A percentile compares a stretch with the other conserved stretches of the same genome.
These are phyloP conservation scores for Boletus subcaerulescens DNA, from an alignment of 768 basidiomycete species.

Conservation along the genomic window DNA sequence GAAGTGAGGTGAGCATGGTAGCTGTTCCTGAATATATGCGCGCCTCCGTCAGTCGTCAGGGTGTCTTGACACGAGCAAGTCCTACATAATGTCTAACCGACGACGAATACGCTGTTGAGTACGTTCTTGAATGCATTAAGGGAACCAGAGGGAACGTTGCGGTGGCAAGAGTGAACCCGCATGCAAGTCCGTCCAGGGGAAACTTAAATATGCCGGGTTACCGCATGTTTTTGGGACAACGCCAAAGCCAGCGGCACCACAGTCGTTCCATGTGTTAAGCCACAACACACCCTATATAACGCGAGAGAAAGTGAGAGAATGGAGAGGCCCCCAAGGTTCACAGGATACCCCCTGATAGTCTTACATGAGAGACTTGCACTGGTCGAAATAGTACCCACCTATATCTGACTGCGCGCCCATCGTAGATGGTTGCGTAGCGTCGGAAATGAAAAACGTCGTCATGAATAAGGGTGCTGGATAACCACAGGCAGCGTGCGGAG, in stretches of 20 bases:
- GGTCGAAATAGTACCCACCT: not conserved
- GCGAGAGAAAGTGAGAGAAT: not conserved
- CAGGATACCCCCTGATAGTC: slow-evolving; percentile 16
- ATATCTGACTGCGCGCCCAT: slow-evolving; percentile 1
- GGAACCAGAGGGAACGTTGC: slow-evolving; percentile 4
- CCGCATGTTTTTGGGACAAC: slow-evolving; percentile 16
- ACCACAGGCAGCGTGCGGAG: not conserved
- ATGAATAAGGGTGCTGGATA: not conserved
- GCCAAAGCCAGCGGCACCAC: slow-evolving; percentile 20
- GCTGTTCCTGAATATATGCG: slow-evolving; percentile 14
- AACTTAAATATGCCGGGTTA: slow-evolving; percentile 22
- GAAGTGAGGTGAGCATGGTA: not conserved
- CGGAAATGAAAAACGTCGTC: slow-evolving; percentile 21
- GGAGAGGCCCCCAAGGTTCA: slow-evolving; percentile 6
- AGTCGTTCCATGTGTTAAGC: slow-evolving; percentile 14
- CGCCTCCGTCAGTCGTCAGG: slow-evolving; percentile 7
- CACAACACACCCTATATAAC: slow-evolving; percentile 20
- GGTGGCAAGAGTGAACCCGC: slow-evolving; percentile 17
- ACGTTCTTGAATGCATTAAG: slow-evolving; percentile 19
- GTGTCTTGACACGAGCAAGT: not conserved
- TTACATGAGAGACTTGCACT: not conserved
- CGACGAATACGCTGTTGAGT: slow-evolving; percentile 8
- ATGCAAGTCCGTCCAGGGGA: slow-evolving; percentile 3
- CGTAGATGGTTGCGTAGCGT: slow-evolving; percentile 1
- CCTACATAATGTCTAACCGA: slow-evolving; percentile 25